A percentile compares a stretch with the other conserved stretches of the same genome.
These are phyloP conservation scores for Eucalyptus cladocalyx DNA, from an alignment of 345 rosid species.

Conservation along the genomic window DNA sequence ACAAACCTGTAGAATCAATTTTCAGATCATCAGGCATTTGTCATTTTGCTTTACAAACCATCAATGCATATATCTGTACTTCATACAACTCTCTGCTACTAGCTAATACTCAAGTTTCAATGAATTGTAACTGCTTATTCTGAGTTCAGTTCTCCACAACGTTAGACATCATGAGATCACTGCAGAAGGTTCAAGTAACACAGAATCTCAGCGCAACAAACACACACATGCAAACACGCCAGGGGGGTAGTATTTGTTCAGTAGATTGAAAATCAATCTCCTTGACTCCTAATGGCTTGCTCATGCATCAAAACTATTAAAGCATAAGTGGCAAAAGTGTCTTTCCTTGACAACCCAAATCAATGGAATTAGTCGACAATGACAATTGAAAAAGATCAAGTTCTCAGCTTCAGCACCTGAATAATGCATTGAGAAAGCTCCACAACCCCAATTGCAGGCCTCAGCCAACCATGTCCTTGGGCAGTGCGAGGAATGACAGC, in stretches of 20 bases:
- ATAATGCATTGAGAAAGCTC: slow-evolving; percentile 95
- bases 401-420: slow-evolving; percentile 44
- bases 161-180: background rate
- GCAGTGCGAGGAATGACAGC: slow-evolving; percentile 82
- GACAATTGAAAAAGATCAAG: background rate
- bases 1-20: background rate
- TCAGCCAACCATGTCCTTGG: slow-evolving; percentile 97
- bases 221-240: background rate
- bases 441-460: slow-evolving; percentile 91
- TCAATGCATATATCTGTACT: background rate
- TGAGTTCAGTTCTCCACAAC: background rate
- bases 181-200: background rate
- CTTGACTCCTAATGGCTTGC: background rate
- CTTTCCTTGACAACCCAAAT: background rate
- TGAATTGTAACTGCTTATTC: background rate
- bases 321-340: background rate
- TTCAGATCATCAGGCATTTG: background rate
- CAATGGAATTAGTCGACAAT: background rate
- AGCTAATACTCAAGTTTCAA: background rate
- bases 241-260: background rate
- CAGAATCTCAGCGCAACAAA: background rate
- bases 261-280: background rate
- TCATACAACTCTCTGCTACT: background rate
- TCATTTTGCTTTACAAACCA: background rate
- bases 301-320: background rate